Evolutionary conservation across 805 yeast species (phyloP).

Genomic region (Ogataea minuta): DNA sequence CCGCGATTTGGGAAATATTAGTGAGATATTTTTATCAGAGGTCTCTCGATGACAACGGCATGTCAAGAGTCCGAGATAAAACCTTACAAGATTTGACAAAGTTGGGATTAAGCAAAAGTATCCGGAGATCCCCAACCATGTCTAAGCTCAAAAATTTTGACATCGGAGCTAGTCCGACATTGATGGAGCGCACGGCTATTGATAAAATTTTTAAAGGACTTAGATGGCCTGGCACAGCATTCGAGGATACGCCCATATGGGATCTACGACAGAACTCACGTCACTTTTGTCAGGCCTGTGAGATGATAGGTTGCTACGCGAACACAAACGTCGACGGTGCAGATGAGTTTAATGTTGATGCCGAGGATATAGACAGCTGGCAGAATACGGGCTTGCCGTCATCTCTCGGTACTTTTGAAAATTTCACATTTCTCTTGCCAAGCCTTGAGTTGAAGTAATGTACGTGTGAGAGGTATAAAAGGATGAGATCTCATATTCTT

Average conservation of each 20-base stretch:
- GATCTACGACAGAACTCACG: constrained; percentile 12
- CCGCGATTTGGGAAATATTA: constrained; percentile 19
- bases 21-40: constrained; percentile 20
- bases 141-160: constrained; percentile 1
- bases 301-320: constrained; percentile 17
- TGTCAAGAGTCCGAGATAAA: background rate
- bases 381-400: constrained; percentile 1
- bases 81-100: constrained; percentile 2
- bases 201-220: constrained; percentile 12
- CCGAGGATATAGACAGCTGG: constrained; percentile 6
- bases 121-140: background rate
- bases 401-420: too few species aligned
- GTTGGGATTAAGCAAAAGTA: background rate
- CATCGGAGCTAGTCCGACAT: constrained; percentile 16
- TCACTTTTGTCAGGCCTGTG: constrained; percentile 19
- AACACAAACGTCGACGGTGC: constrained; percentile 5
- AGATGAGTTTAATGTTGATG: constrained; percentile 1
- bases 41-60: constrained; percentile 11
- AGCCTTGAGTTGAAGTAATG: too few species aligned
- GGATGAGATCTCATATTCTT: too few species aligned
- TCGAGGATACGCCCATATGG: constrained; percentile 18
- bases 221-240: constrained; percentile 16
- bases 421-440: too few species aligned
- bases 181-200: constrained; percentile 13
- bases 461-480: too few species aligned